Evolutionary conservation across 805 yeast genomes (phyloP).

Genomic region (Saccharomycopsis fibuligera): DNA sequence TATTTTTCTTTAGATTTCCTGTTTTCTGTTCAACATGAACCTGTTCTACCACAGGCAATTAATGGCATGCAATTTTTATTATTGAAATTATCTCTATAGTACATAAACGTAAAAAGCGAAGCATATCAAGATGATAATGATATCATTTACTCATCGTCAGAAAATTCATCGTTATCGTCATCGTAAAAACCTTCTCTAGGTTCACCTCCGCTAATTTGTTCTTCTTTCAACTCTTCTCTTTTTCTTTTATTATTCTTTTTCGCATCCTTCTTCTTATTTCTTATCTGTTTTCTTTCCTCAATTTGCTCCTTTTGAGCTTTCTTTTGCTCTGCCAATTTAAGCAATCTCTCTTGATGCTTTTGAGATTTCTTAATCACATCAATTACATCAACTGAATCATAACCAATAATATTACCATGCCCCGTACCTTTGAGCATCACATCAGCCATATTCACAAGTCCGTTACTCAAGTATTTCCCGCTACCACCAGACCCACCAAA

Average conservation of each 20-base stretch:
- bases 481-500: slow-evolving; percentile 11
- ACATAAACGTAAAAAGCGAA: too few relatives aligned
- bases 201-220: not conserved
- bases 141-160: too few relatives aligned
- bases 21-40: too few relatives aligned
- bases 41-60: too few relatives aligned
- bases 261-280: slow-evolving; percentile 12
- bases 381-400: slow-evolving; percentile 59
- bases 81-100: too few relatives aligned
- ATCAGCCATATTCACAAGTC: slow-evolving; percentile 71
- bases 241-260: slow-evolving; percentile 8
- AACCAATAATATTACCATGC: slow-evolving; percentile 66
- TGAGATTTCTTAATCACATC: slow-evolving; percentile 41
- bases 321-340: slow-evolving; percentile 15
- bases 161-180: not conserved
- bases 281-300: slow-evolving; percentile 6
- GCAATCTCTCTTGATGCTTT: slow-evolving; percentile 18
- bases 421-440: slow-evolving; percentile 61
- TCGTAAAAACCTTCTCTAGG: not conserved
- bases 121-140: too few relatives aligned
- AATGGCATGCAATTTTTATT: too few relatives aligned
- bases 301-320: slow-evolving; percentile 9
- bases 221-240: slow-evolving; percentile 10
- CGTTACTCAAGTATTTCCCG: slow-evolving; percentile 74
- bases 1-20: too few relatives aligned